Conservation (phyloP, 106 monocot species). For the Acorus calamus region DNA sequence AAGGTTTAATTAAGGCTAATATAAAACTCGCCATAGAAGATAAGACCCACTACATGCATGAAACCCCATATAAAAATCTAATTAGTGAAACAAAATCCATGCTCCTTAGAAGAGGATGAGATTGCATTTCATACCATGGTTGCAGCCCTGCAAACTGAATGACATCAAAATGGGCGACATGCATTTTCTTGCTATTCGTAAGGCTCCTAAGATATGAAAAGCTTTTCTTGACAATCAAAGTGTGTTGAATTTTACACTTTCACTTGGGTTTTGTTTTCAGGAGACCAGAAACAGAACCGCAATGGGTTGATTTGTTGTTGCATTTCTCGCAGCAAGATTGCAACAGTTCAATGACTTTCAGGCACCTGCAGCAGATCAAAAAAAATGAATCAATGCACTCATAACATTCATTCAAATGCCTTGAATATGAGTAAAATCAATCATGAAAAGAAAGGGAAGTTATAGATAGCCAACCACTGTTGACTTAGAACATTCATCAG, state of each 20-base stretch:
- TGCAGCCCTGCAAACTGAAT: too few relatives aligned
- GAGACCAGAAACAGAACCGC: slow-evolving; percentile 74
- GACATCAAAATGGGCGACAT: too few relatives aligned
- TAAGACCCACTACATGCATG: too few relatives aligned
- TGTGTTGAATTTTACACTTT: slow-evolving; percentile 6
- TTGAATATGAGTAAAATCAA: background rate
- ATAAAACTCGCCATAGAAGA: too few relatives aligned
- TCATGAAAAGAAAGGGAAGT: background rate
- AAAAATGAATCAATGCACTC: background rate
- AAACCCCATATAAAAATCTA: too few relatives aligned
- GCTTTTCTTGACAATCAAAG: background rate
- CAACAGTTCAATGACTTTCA: slow-evolving; percentile 63
- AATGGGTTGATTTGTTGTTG: slow-evolving; percentile 81
- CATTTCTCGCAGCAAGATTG: slow-evolving; percentile 83
- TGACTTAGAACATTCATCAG: too few relatives aligned
- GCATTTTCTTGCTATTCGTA: slow-evolving; percentile 6
- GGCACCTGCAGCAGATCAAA: slow-evolving; percentile 42
- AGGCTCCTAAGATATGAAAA: background rate
- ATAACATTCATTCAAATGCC: too few relatives aligned
- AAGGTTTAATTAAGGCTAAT: too few relatives aligned
- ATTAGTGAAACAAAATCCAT: too few relatives aligned
- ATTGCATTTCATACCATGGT: too few relatives aligned
- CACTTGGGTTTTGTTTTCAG: slow-evolving; percentile 49
- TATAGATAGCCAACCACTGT: too few relatives aligned
- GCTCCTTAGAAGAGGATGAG: too few relatives aligned